Evolutionary conservation across 768 basidiomycete species (phyloP), one percentile per base, ranked within the genome.

Genomic region (Lentinula edodes): DNA sequence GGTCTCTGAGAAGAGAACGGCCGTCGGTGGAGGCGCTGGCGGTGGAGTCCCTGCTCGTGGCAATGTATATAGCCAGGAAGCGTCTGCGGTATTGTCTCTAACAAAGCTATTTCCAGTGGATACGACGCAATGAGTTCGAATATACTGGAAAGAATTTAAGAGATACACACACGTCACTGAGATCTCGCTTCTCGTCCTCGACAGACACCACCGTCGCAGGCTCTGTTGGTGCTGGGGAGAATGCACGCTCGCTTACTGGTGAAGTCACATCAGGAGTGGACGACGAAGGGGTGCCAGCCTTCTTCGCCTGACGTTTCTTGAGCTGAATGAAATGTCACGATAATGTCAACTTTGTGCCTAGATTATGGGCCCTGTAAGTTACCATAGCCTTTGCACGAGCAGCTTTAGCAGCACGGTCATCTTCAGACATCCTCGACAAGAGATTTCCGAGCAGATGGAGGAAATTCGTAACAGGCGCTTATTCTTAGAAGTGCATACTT

Each of bases 351-450:
- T 39, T 38, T 67, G 52, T 51, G 28, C 59, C 50, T 9, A 57
- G 36, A 50, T 52, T 28, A 61, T 61, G 42, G 48, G 54, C 23
- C 56, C 34, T 15, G 43, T 54, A 60, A 72, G 81, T 61, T 71
- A 93, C 92, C 84, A 94, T 69, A 53, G 89, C 91, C 72, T 89
- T 91, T 60, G 89, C 92, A 64, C 92, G 84, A 2, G 92, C 92
- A 60, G 91, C 84, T 74, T 89, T 92, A 15, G 84, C 85, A 58
- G 90, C 89, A 63, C 91, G 84, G 63, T 93, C 92, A 62, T 87
- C 85, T 67, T 91, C 91, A 28, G 86, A 79, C 84, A 80, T 84
- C 13, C 28, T n/a, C 60, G 45, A 35, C 5, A 32, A 62, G 57
- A 56, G 35, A 36, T 13, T 45, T 28, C 28, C 3, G 28, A 28